These are phyloP conservation scores for Rhododendron vialii DNA, from an alignment of 148 eudicot species.

Conservation along the genomic window DNA sequence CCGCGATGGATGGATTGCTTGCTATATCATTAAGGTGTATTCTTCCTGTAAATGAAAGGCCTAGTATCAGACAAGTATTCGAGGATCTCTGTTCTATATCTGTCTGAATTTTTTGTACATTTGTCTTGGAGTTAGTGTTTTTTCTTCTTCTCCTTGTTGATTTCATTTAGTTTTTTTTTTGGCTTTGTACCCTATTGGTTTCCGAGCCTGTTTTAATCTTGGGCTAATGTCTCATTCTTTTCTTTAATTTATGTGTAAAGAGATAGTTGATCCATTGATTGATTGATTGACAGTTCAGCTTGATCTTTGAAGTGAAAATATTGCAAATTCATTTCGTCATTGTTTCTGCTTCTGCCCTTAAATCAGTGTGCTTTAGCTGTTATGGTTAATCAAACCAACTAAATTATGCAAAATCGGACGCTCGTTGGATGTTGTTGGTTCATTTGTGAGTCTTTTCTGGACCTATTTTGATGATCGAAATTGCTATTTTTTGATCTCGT, in stretches of 20 bases:
- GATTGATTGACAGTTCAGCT: slow-evolving; percentile 43
- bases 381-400: not conserved
- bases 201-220: slow-evolving; percentile 41
- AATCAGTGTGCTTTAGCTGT: not conserved
- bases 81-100: slow-evolving; percentile 66
- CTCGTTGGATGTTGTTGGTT: not conserved
- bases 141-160: slow-evolving; percentile 15
- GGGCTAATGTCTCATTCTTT: slow-evolving; percentile 55
- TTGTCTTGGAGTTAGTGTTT: slow-evolving; percentile 26
- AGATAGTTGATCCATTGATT: slow-evolving; percentile 68
- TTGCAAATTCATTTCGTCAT: slow-evolving; percentile 10
- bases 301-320: slow-evolving; percentile 28
- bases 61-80: slow-evolving; percentile 69
- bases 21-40: slow-evolving; percentile 76
- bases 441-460: not conserved
- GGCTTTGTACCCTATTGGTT: slow-evolving; percentile 25
- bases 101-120: slow-evolving; percentile 66
- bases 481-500: too few relatives aligned
- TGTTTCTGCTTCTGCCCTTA: not conserved
- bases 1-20: slow-evolving; percentile 78
- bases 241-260: slow-evolving; percentile 72
- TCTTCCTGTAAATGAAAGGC: slow-evolving; percentile 89
- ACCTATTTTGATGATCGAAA: not conserved
- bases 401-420: not conserved
- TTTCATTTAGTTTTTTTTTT: slow-evolving; percentile 16